These are phyloP conservation scores for Penicillium robsamsonii DNA, from an alignment of 495 filamentous ascomycete genomes.

Conservation along the genomic window DNA sequence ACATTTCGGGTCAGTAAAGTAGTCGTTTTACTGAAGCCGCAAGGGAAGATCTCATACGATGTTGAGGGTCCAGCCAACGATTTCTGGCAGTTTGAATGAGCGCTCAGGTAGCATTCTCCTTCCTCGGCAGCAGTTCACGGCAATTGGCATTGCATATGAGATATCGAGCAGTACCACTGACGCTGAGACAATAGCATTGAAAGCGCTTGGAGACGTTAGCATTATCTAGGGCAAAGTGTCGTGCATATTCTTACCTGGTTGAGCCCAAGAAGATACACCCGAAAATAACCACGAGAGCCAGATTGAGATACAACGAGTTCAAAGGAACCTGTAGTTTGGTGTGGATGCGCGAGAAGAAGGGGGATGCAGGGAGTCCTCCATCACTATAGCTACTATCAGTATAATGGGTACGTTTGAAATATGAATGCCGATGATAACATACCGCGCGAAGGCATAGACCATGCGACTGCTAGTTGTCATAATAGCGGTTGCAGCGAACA, in stretches of 20 bases:
- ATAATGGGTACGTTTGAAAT: background rate
- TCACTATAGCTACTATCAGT: constrained; percentile 45
- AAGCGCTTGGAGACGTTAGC: constrained; percentile 33
- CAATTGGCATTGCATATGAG: constrained; percentile 69
- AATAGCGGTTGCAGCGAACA: constrained; percentile 68
- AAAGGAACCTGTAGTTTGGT: constrained; percentile 62
- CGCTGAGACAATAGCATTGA: constrained; percentile 65
- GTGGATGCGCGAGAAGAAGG: constrained; percentile 63
- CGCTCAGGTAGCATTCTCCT: constrained; percentile 63
- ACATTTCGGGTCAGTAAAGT: constrained; percentile 13
- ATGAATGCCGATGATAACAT: constrained; percentile 1
- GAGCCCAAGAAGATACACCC: constrained; percentile 77
- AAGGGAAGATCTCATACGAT: constrained; percentile 26
- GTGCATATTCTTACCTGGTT: constrained; percentile 37
- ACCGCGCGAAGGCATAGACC: constrained; percentile 70
- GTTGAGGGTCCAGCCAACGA: constrained; percentile 54
- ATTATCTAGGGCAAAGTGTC: background rate
- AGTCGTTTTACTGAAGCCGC: background rate
- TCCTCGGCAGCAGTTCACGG: constrained; percentile 63
- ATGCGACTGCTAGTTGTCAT: constrained; percentile 78
- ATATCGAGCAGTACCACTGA: constrained; percentile 70
- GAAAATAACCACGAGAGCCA: constrained; percentile 62
- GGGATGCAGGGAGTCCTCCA: constrained; percentile 65
- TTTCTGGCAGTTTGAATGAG: constrained; percentile 55
- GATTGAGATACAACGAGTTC: constrained; percentile 67